These are phyloP conservation scores for Huntiella omanensis DNA, from an alignment of 2,329 filamentous ascomycete species.

Conservation along the genomic window DNA sequence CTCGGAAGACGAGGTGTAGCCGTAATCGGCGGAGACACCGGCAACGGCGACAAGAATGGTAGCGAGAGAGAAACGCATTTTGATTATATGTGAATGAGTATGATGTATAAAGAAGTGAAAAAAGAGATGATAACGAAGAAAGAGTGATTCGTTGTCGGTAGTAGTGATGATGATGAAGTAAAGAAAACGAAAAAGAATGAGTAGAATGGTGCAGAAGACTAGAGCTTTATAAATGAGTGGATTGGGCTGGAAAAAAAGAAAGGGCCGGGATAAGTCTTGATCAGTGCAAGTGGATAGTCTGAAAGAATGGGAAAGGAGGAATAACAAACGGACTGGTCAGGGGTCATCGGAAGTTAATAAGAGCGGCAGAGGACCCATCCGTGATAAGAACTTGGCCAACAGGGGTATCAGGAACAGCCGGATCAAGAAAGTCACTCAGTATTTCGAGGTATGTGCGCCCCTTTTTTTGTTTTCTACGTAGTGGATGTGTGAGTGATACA, in stretches of 20 bases:
- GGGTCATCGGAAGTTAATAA: slow-evolving; percentile 10
- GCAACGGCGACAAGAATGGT: slow-evolving; percentile 7
- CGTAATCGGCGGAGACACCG: slow-evolving; percentile 2
- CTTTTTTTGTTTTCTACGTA: no score
- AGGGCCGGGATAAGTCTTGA: no score
- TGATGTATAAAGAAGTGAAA: neutral
- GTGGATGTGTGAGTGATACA: no score
- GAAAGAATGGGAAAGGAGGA: slow-evolving; percentile 1
- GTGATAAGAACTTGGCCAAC: no score
- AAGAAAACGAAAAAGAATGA: slow-evolving; percentile 3
- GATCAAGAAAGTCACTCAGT: no score
- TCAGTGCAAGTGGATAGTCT: neutral
- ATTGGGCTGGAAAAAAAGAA: neutral
- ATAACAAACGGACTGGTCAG: slow-evolving; percentile 7
- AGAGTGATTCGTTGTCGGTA: slow-evolving; percentile 6
- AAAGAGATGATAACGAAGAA: slow-evolving; percentile 8
- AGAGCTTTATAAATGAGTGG: neutral
- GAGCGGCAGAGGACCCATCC: neutral
- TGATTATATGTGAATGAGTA: neutral
- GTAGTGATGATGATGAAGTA: slow-evolving; percentile 1
- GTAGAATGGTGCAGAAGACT: slow-evolving; percentile 8
- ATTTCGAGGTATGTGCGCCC: no score
- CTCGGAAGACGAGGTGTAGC: neutral
- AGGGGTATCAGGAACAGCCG: no score
- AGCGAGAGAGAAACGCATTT: slow-evolving; percentile 11